Evolutionary conservation across 805 yeast species (phyloP).

Genomic region (Lipomyces kockii): DNA sequence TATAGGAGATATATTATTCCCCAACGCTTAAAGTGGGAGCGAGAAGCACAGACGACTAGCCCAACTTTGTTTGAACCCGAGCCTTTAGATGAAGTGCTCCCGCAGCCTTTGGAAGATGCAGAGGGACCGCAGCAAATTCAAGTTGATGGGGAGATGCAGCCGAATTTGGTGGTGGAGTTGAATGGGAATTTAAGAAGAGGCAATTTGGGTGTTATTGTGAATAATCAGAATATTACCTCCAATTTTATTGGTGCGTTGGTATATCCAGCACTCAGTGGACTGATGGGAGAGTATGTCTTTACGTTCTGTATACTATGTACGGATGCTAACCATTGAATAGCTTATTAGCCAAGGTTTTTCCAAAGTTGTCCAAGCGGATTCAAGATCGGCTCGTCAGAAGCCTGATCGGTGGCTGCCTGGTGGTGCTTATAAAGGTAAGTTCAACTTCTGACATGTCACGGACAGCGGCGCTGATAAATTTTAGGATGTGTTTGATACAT

Average conservation of each 20-base stretch:
- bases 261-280: constrained; percentile 23
- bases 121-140: background rate
- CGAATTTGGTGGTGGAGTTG: background rate
- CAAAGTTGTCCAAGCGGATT: constrained; percentile 8
- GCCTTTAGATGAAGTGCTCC: background rate
- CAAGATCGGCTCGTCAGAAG: constrained; percentile 20
- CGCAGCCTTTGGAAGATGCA: background rate
- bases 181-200: background rate
- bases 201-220: constrained; percentile 1
- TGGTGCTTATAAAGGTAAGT: constrained; percentile 24
- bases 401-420: constrained; percentile 27
- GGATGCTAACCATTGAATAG: constrained; percentile 13
- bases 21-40: constrained; percentile 6
- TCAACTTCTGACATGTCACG: no score
- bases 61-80: background rate
- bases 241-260: constrained; percentile 23
- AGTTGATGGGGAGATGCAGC: constrained; percentile 2
- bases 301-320: background rate
- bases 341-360: constrained; percentile 12
- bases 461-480: background rate
- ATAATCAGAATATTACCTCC: constrained; percentile 7
- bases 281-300: constrained; percentile 25
- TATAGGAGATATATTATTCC: background rate
- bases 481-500: constrained; percentile 28
- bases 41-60: background rate